Evolutionary conservation across 805 yeast genomes (phyloP).

Genomic region (Candida chauliodis): DNA sequence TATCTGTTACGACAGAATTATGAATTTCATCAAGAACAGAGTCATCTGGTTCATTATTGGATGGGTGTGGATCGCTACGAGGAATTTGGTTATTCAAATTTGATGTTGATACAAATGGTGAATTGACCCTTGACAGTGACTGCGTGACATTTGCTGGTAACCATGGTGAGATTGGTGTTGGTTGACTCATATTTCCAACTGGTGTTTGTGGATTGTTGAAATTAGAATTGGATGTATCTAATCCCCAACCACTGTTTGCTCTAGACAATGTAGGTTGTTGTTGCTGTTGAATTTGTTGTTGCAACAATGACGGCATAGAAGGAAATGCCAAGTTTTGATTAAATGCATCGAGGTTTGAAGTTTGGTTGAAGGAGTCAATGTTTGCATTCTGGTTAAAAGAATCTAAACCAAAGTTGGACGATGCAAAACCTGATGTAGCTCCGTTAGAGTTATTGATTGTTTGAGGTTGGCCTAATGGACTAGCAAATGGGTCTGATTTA

Average conservation of each 20-base stretch:
- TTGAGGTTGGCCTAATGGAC: slow-evolving; percentile 11
- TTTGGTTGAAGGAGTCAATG: slow-evolving; percentile 9
- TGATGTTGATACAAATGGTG: slow-evolving; percentile 32
- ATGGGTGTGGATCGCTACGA: no score
- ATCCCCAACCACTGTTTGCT: slow-evolving; percentile 37
- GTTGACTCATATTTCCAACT: slow-evolving; percentile 24
- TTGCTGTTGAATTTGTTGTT: slow-evolving; percentile 27
- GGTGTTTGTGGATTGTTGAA: slow-evolving; percentile 28
- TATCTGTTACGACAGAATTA: slow-evolving; percentile 38
- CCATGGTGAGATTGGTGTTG: slow-evolving; percentile 44
- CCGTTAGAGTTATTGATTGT: slow-evolving; percentile 4
- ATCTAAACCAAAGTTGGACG: slow-evolving; percentile 25
- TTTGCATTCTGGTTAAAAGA: slow-evolving; percentile 12
- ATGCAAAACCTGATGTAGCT: slow-evolving; percentile 7
- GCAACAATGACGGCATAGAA: slow-evolving; percentile 34
- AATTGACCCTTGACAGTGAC: slow-evolving; percentile 33
- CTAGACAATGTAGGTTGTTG: slow-evolving; percentile 31
- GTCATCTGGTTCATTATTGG: slow-evolving; percentile 17
- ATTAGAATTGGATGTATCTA: slow-evolving; percentile 20
- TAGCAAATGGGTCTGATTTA: slow-evolving; percentile 18
- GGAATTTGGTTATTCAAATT: slow-evolving; percentile 3
- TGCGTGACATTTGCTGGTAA: slow-evolving; percentile 23
- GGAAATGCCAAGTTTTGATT: slow-evolving; percentile 10
- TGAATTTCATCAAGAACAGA: slow-evolving; percentile 36
- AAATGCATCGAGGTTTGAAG: slow-evolving; percentile 5